These are phyloP conservation scores for Penicillium silybi DNA, from an alignment of 495 filamentous ascomycete species.

Conservation along the genomic window DNA sequence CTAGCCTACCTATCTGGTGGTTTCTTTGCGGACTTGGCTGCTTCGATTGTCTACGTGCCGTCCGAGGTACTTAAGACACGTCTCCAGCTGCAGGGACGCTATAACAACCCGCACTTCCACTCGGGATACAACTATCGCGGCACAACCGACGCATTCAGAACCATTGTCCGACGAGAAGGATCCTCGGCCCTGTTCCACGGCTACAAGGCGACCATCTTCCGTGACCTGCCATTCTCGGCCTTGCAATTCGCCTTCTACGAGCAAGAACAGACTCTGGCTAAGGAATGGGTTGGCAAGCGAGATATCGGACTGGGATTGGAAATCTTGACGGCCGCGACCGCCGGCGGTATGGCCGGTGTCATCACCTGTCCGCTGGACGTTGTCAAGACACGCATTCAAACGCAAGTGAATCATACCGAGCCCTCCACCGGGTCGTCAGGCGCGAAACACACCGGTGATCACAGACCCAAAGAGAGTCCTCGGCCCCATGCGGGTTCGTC, in stretches of 20 bases:
- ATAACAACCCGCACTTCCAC: slow-evolving; percentile 88
- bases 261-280: slow-evolving; percentile 79
- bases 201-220: slow-evolving; percentile 88
- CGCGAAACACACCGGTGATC: slow-evolving; percentile 23
- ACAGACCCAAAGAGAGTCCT: slow-evolving; percentile 33
- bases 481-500: slow-evolving; percentile 27
- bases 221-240: slow-evolving; percentile 92
- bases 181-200: slow-evolving; percentile 84
- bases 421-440: slow-evolving; percentile 14
- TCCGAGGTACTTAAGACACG: slow-evolving; percentile 96
- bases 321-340: slow-evolving; percentile 84
- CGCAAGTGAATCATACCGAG: slow-evolving; percentile 64
- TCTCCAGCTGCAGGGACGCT: slow-evolving; percentile 87
- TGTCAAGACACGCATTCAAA: slow-evolving; percentile 97
- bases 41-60: slow-evolving; percentile 89
- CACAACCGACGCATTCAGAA: slow-evolving; percentile 72
- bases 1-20: slow-evolving; percentile 83
- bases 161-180: slow-evolving; percentile 79
- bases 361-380: slow-evolving; percentile 96
- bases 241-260: slow-evolving; percentile 98
- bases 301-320: slow-evolving; percentile 85
- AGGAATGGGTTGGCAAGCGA: slow-evolving; percentile 62
- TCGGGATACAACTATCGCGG: slow-evolving; percentile 93
- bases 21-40: slow-evolving; percentile 87
- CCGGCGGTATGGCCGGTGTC: slow-evolving; percentile 89